Evolutionary conservation across 441 rosid species (phyloP).

Genomic region (Pelargonium fulgidum): DNA sequence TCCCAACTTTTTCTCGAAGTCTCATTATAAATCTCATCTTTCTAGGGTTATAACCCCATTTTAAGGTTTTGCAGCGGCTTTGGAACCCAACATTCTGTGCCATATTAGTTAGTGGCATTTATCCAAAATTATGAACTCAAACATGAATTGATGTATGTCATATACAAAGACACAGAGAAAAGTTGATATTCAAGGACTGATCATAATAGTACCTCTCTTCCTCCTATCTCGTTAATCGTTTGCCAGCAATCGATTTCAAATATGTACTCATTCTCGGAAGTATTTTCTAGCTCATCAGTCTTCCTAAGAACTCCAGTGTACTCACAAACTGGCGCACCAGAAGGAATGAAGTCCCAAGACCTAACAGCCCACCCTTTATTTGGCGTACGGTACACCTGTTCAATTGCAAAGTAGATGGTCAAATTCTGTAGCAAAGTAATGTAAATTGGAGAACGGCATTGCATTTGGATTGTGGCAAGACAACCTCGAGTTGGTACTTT

Average conservation of each 20-base stretch:
- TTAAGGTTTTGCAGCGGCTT: too few relatives aligned
- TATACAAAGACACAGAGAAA: too few relatives aligned
- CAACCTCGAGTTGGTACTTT: slow-evolving; percentile 47
- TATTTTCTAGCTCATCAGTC: slow-evolving; percentile 54
- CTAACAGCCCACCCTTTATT: slow-evolving; percentile 95
- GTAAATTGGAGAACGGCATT: slow-evolving; percentile 6
- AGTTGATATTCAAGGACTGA: too few relatives aligned
- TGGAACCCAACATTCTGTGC: too few relatives aligned
- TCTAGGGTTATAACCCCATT: too few relatives aligned
- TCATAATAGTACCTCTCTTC: slow-evolving; percentile 40
- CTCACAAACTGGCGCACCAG: slow-evolving; percentile 92
- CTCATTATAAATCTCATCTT: too few relatives aligned
- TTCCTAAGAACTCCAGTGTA: slow-evolving; percentile 62
- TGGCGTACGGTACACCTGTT: slow-evolving; percentile 74
- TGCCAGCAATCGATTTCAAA: slow-evolving; percentile 62
- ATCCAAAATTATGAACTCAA: too few relatives aligned
- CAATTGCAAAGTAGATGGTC: slow-evolving; percentile 3
- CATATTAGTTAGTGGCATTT: too few relatives aligned
- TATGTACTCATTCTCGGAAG: slow-evolving; percentile 44
- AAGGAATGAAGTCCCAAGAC: slow-evolving; percentile 87
- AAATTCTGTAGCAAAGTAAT: not conserved
- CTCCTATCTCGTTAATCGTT: slow-evolving; percentile 43
- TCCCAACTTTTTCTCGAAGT: too few relatives aligned
- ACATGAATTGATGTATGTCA: too few relatives aligned
- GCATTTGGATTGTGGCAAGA: not conserved